These are phyloP conservation scores for Mortierella sp. DNA, from an alignment of 371 early-diverging fungal genomes.

Conservation along the genomic window DNA sequence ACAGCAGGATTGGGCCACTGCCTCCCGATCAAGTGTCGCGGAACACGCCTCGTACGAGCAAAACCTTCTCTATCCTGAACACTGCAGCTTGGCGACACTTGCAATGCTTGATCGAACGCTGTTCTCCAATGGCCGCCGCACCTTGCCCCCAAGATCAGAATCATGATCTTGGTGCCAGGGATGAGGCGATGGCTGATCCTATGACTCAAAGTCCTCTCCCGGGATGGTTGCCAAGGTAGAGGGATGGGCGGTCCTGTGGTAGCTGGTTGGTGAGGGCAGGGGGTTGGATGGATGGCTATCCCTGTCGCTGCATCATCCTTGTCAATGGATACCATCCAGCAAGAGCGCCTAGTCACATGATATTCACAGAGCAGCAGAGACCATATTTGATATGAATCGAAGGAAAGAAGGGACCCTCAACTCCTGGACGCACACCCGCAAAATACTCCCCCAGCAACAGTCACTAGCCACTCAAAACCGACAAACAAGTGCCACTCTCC, in stretches of 20 bases:
- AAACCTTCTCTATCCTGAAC: neutral
- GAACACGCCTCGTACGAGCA: neutral
- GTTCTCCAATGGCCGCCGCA: neutral
- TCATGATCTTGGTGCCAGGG: neutral
- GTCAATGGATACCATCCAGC: conserved; percentile 13
- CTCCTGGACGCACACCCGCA: no score
- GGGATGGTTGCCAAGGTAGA: neutral
- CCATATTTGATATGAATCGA: conserved; percentile 40
- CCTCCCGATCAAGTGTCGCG: no score
- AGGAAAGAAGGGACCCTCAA: conserved; percentile 38
- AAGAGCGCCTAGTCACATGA: conserved; percentile 28
- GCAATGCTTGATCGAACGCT: neutral
- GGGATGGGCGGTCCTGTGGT: neutral
- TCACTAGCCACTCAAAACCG: neutral
- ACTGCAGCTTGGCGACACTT: neutral
- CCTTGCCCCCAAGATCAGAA: neutral
- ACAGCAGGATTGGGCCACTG: neutral
- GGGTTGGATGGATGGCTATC: conserved; percentile 18
- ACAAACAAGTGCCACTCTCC: neutral
- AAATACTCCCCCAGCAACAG: no score
- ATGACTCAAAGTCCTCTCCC: neutral
- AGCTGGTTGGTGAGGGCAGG: neutral
- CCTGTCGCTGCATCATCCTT: neutral
- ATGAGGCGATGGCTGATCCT: conserved; percentile 11
- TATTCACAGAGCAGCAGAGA: conserved; percentile 25